These are phyloP conservation scores for Podila verticillata DNA, from an alignment of 192 early-diverging fungal genomes.

Conservation along the genomic window DNA sequence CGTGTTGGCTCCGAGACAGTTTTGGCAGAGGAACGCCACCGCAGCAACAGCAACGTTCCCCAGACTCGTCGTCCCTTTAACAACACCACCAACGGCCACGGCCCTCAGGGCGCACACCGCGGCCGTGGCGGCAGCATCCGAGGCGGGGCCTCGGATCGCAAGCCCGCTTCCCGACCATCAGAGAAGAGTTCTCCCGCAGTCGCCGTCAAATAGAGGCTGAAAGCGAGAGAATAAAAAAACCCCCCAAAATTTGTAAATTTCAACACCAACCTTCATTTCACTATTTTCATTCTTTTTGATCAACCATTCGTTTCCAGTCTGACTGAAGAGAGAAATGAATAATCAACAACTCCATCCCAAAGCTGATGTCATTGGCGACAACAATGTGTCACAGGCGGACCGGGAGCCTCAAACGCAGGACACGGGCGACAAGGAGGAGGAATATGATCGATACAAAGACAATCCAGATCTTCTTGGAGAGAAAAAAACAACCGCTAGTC, in stretches of 20 bases:
- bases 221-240: background rate
- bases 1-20: constrained; percentile 28
- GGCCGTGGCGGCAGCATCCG: background rate
- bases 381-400: background rate
- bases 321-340: too few species aligned
- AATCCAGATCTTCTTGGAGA: constrained; percentile 35
- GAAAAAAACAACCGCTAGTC: background rate
- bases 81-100: background rate
- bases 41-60: constrained; percentile 1
- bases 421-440: constrained; percentile 2
- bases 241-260: too few species aligned
- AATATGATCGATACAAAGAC: constrained; percentile 39
- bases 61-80: constrained; percentile 1
- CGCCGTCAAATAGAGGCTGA: constrained; percentile 4
- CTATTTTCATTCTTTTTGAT: too few species aligned
- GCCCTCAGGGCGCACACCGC: background rate
- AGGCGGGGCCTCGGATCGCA: constrained; percentile 2
- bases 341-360: too few species aligned
- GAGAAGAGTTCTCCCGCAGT: too few species aligned
- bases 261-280: too few species aligned
- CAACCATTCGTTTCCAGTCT: too few species aligned
- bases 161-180: background rate
- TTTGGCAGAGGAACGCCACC: constrained; percentile 34
- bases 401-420: background rate
- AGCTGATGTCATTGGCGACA: too few species aligned